A percentile compares a stretch with the other conserved stretches of the same genome.
phyloP scores from a whole-genome alignment of 2,329 filamentous ascomycete genomes.

The Venturia carpophila region DNA sequence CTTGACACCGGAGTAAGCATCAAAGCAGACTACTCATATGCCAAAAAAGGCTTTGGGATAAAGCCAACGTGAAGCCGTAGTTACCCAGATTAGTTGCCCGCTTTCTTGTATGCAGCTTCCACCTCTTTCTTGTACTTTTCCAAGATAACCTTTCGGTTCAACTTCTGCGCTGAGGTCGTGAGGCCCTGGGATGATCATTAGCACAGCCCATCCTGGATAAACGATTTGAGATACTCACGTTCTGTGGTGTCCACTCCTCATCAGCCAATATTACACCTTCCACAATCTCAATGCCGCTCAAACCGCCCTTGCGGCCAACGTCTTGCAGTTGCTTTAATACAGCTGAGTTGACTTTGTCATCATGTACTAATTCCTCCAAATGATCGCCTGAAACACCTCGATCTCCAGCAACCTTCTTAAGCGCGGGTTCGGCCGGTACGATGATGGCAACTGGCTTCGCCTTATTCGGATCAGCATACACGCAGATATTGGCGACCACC shows the following conservation, averaged over 20 bases:
- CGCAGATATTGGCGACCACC: conserved; percentile 79
- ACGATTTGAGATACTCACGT: conserved; percentile 50
- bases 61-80: neutral
- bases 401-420: conserved; percentile 48
- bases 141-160: conserved; percentile 44
- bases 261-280: conserved; percentile 69
- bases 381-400: conserved; percentile 56
- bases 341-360: conserved; percentile 55
- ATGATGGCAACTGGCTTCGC: conserved; percentile 77
- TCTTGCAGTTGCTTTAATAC: conserved; percentile 65
- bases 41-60: neutral
- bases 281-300: conserved; percentile 65
- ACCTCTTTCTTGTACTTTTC: conserved; percentile 46
- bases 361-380: conserved; percentile 59
- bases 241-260: conserved; percentile 81
- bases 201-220: conserved; percentile 14
- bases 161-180: conserved; percentile 46
- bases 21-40: neutral
- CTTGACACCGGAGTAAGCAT: neutral
- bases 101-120: conserved; percentile 36
- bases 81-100: conserved; percentile 4
- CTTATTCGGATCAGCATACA: conserved; percentile 69
- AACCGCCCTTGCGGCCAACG: conserved; percentile 56
- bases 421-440: conserved; percentile 49
- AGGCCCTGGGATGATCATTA: conserved; percentile 34